Base-by-base conservation (phyloP, 495 filamentous ascomycete genomes). In the Podospora anserina region DNA sequence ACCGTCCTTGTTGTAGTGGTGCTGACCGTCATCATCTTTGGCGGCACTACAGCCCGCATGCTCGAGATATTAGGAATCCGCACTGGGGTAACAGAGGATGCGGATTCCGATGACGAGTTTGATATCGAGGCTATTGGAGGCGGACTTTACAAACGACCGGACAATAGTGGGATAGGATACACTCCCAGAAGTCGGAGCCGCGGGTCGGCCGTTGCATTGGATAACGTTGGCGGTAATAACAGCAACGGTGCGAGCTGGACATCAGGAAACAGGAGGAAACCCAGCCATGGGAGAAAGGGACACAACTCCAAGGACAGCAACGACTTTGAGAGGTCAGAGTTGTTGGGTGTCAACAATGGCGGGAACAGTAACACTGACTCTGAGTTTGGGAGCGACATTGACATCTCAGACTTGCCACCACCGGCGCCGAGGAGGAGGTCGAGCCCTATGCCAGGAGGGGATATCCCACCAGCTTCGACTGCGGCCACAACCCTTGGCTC, bases 1-100 rank as follows among this genome's bases (percentile, higher is more conserved):
- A 99, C 95, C 0, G 94, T 99, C 18, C 86, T 99, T 4, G 95
- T 99, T 2, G 96, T 98, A 2, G 95, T 99, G 9, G 94, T 99
- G 69, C 83, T 99, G 55, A 98, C 95, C 1, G 95, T 99, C 68
- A 98, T 99, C 74, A 97, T 99, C 58, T 99, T 99, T 74, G 95
- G 95, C 55, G 96, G 95, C 53, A 99, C 96, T 23, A 99, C 95
- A 1, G 92, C 95, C n/a, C 90, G 96, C 61, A 98, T 99, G 95
- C 82, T 99, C 30, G 95, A 99, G 77, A 99, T 99, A 67, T 80
- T 97, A 55, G 90, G 91, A 15, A 98, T 99, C 70, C 86, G 91
- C 68, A 99, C 94, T 4, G 96, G 96, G 3, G 95, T 98, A 18
- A 91, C 97, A 2, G 95, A 99, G 72, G 95, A 99, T 78, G 87